Conservation (phyloP, 371 early-diverging fungal genomes). For the Funneliformis caledonium region DNA sequence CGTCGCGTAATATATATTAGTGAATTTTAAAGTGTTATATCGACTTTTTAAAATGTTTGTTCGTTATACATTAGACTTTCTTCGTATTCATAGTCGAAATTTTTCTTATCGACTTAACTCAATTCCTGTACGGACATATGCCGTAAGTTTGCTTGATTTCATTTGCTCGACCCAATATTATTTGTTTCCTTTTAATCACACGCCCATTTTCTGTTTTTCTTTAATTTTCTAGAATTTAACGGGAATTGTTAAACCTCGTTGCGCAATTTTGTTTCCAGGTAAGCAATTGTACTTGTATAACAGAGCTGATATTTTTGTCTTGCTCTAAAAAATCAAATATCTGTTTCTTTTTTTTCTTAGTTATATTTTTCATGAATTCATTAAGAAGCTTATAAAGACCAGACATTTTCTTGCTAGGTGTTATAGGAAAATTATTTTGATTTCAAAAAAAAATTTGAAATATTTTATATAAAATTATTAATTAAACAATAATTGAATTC, state of each 20-base stretch:
- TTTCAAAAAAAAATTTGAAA: not conserved
- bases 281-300: not conserved
- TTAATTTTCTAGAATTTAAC: conserved; percentile 50
- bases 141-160: not conserved
- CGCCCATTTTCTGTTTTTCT: too few species aligned
- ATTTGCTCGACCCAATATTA: not conserved
- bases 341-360: not conserved
- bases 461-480: not conserved
- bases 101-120: not conserved
- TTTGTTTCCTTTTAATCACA: not conserved
- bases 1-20: too few species aligned
- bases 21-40: not conserved
- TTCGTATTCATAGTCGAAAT: not conserved
- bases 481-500: not conserved
- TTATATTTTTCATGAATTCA: not conserved
- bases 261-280: conserved; percentile 63
- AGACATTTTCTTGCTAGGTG: not conserved
- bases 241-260: conserved; percentile 58
- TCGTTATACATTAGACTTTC: not conserved
- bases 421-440: not conserved
- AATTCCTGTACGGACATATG: not conserved
- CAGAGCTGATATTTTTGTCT: too few species aligned
- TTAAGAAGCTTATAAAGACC: not conserved
- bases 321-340: not conserved
- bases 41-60: not conserved